A percentile compares a stretch with the other conserved stretches of the same genome.
Evolutionary conservation across 139 green algal genomes (phyloP).

Genomic region (Chlorella sp.): DNA sequence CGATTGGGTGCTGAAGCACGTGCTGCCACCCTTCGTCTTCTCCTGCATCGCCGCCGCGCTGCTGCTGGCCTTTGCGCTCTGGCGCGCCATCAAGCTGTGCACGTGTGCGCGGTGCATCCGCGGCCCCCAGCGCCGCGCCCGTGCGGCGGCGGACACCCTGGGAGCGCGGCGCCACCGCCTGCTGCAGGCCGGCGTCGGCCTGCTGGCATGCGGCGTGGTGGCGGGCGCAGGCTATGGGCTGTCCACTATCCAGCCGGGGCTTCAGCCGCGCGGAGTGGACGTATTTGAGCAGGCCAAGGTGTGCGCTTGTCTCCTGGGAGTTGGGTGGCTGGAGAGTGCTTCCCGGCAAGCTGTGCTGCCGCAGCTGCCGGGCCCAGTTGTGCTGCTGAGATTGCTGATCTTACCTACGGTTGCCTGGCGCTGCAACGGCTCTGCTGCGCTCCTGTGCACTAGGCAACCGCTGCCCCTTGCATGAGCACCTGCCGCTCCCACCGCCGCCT

Average conservation of each 20-base stretch:
- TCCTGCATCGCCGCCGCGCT: slow-evolving; percentile 14
- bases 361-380: too few relatives aligned
- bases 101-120: slow-evolving; percentile 3
- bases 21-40: slow-evolving; percentile 2
- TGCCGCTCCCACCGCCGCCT: neutral
- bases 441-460: too few relatives aligned
- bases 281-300: slow-evolving; percentile 17
- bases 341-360: too few relatives aligned
- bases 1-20: neutral
- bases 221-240: slow-evolving; percentile 5
- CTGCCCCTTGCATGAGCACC: too few relatives aligned
- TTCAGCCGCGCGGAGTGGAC: neutral
- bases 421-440: too few relatives aligned
- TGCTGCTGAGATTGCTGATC: too few relatives aligned
- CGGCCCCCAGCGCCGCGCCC: slow-evolving; percentile 2
- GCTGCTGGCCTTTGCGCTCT: neutral
- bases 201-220: neutral
- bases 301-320: neutral
- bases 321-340: too few relatives aligned
- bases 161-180: neutral
- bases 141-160: neutral
- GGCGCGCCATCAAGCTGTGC: neutral
- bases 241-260: neutral
- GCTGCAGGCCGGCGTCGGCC: neutral
- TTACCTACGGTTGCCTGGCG: too few relatives aligned